A percentile compares a stretch with the other conserved stretches of the same genome.
phyloP scores from a whole-genome alignment of 1,284 basidiomycete species.

The Golubevia sp. region DNA sequence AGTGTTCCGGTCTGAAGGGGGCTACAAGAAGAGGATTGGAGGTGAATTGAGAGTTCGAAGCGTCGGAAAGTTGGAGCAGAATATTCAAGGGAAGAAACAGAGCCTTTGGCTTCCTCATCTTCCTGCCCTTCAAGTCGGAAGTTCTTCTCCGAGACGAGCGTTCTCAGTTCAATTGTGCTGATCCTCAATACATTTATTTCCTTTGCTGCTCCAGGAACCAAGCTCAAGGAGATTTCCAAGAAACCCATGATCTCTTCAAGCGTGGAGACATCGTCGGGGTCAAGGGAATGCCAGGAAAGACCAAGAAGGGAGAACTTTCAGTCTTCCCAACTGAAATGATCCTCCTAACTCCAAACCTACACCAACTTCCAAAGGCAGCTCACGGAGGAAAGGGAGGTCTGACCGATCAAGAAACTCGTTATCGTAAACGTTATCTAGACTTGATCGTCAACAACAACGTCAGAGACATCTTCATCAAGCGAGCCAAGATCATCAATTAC shows the following conservation, averaged over 20 bases:
- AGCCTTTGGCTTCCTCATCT: too few relatives aligned
- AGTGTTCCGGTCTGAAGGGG: too few relatives aligned
- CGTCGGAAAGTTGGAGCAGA: too few relatives aligned
- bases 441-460: slow-evolving; percentile 92
- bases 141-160: background rate
- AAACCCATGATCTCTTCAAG: slow-evolving; percentile 82
- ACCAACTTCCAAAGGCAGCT: slow-evolving; percentile 74
- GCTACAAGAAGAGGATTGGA: too few relatives aligned
- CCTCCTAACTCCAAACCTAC: slow-evolving; percentile 92
- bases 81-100: too few relatives aligned
- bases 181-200: background rate
- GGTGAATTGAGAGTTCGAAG: too few relatives aligned
- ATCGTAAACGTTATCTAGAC: slow-evolving; percentile 98
- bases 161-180: too few relatives aligned
- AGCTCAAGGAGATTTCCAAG: slow-evolving; percentile 68
- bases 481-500: slow-evolving; percentile 65
- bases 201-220: slow-evolving; percentile 24
- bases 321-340: slow-evolving; percentile 81
- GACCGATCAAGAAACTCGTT: slow-evolving; percentile 88
- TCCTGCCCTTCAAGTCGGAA: too few relatives aligned
- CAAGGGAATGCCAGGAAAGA: slow-evolving; percentile 83
- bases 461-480: slow-evolving; percentile 87
- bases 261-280: slow-evolving; percentile 97
- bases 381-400: slow-evolving; percentile 68
- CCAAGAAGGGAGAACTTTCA: slow-evolving; percentile 94